Percentiles rank a stretch among this genome's conserved stretches.
phyloP scores from a whole-genome alignment of 139 green algal genomes.

The Chlorella sp. region DNA sequence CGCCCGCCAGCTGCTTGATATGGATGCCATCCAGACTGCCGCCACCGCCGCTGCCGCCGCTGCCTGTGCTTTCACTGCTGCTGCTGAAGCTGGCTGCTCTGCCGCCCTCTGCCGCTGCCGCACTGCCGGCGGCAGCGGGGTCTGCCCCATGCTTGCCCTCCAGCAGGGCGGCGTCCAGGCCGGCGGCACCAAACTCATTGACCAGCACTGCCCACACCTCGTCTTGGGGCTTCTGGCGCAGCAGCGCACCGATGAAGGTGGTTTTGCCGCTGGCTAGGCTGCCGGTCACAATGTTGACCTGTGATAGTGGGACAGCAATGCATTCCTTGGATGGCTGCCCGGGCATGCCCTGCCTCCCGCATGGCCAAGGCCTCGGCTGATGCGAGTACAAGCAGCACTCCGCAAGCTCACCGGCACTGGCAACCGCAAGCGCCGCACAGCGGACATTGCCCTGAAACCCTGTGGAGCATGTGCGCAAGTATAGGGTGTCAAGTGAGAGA shows the following conservation, averaged over 20 bases:
- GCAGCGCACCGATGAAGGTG: constrained; percentile 51
- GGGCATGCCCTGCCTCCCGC: no score
- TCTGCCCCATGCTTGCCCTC: constrained; percentile 13
- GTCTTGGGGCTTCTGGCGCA: constrained; percentile 40
- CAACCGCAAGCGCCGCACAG: constrained; percentile 14
- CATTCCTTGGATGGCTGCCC: no score
- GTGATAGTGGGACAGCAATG: no score
- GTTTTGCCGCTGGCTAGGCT: constrained; percentile 71
- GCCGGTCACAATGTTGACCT: constrained; percentile 63
- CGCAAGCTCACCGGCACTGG: constrained; percentile 37
- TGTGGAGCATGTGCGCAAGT: not conserved
- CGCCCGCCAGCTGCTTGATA: constrained; percentile 68
- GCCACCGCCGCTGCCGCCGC: not conserved
- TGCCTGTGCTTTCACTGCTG: not conserved
- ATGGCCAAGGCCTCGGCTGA: no score
- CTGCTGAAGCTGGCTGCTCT: not conserved
- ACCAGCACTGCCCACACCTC: constrained; percentile 73
- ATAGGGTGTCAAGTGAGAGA: no score
- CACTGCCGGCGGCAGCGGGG: not conserved
- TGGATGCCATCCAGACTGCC: constrained; percentile 11
- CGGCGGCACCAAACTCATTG: constrained; percentile 75
- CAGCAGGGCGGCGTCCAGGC: constrained; percentile 67
- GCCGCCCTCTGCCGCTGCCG: not conserved
- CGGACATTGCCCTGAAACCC: not conserved
- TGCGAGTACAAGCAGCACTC: no score